These are phyloP conservation scores for Ceratocystis papillata DNA, from an alignment of 2,329 filamentous ascomycete species.

Conservation along the genomic window DNA sequence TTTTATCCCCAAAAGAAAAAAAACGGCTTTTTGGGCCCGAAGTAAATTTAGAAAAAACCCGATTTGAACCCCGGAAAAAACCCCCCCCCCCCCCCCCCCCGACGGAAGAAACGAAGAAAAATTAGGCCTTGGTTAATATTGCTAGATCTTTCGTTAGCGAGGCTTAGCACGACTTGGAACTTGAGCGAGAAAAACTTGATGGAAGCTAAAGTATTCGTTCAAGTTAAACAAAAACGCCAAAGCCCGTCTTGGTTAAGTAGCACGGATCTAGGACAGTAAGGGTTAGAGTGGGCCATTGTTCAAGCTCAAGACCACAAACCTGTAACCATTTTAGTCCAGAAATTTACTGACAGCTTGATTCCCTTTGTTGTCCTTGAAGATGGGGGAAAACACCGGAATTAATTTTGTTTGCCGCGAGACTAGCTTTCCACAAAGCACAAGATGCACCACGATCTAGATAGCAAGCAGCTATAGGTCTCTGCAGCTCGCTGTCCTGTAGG, in stretches of 20 bases:
- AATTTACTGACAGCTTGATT: not conserved
- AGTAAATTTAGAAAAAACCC: too few relatives aligned
- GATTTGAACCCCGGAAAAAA: too few relatives aligned
- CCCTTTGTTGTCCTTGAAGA: not conserved
- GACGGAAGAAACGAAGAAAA: not conserved
- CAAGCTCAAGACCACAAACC: not conserved
- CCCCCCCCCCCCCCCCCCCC: too few relatives aligned
- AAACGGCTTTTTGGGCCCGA: too few relatives aligned
- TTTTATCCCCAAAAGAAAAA: too few relatives aligned
- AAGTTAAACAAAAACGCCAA: not conserved
- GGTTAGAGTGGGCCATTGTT: not conserved
- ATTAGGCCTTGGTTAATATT: not conserved
- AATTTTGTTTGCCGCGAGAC: not conserved
- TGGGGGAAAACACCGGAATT: not conserved
- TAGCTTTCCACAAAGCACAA: slow-evolving; percentile 1
- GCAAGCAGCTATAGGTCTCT: not conserved
- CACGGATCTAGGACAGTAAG: slow-evolving; percentile 4
- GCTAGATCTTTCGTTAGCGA: not conserved
- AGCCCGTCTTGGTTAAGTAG: not conserved
- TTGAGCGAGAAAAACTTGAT: not conserved
- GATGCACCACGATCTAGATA: slow-evolving; percentile 2
- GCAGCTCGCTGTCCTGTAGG: not conserved
- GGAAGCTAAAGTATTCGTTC: not conserved
- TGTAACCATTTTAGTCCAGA: not conserved
- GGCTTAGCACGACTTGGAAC: not conserved